phyloP scores from a whole-genome alignment of 2,329 filamentous ascomycete genomes.

The Diaporthe citriasiana region DNA sequence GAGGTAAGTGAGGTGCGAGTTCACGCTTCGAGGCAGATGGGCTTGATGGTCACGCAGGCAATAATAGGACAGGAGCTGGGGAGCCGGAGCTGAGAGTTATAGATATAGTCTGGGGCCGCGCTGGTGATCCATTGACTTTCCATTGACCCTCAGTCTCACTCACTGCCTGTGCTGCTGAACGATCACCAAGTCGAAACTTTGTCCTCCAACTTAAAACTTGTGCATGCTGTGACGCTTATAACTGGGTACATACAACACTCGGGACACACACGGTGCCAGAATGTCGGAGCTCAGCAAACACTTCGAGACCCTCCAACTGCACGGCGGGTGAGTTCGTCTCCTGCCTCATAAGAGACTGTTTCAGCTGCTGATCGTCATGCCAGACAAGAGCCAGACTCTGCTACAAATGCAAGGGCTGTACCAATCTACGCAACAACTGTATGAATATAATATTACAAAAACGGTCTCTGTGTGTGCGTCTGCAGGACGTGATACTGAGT shows the following conservation, averaged over 20 bases:
- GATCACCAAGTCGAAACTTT: neutral
- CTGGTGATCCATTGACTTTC: slow-evolving; percentile 9
- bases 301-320: slow-evolving; percentile 89
- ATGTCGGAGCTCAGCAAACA: slow-evolving; percentile 69
- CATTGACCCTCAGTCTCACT: slow-evolving; percentile 7
- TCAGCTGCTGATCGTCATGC: slow-evolving; percentile 30
- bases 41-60: neutral
- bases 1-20: slow-evolving; percentile 1
- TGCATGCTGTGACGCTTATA: slow-evolving; percentile 6
- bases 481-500: slow-evolving; percentile 39
- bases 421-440: slow-evolving; percentile 96
- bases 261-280: slow-evolving; percentile 32
- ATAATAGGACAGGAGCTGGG: neutral
- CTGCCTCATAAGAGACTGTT: neutral
- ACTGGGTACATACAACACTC: neutral
- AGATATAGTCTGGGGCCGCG: slow-evolving; percentile 8
- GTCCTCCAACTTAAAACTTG: neutral
- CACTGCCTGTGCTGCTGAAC: neutral
- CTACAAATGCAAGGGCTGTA: slow-evolving; percentile 89
- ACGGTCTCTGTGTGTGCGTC: neutral
- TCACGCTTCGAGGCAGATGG: slow-evolving; percentile 13
- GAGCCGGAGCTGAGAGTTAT: slow-evolving; percentile 25
- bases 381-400: slow-evolving; percentile 83
- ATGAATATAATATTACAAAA: slow-evolving; percentile 49
- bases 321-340: slow-evolving; percentile 76